These are phyloP conservation scores for Tulasnella sp. DNA, from an alignment of 768 basidiomycete species.

Conservation along the genomic window DNA sequence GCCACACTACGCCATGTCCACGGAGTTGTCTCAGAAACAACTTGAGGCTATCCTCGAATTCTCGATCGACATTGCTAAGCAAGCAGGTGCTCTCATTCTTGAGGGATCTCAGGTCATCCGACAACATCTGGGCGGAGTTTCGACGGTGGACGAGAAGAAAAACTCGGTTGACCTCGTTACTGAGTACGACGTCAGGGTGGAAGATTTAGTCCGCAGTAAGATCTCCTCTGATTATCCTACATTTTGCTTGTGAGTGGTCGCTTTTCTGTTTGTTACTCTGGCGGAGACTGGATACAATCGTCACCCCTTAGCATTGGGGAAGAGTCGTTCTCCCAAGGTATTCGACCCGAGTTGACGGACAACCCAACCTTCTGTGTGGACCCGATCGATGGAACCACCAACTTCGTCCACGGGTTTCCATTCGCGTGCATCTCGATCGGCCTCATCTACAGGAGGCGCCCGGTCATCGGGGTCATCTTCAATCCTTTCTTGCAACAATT, in stretches of 20 bases:
- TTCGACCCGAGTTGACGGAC: slow-evolving; percentile 59
- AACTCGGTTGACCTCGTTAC: slow-evolving; percentile 93
- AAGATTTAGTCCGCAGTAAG: slow-evolving; percentile 66
- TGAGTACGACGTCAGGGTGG: slow-evolving; percentile 85
- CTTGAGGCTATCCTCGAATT: slow-evolving; percentile 56
- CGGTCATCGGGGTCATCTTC: slow-evolving; percentile 84
- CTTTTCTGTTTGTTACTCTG: not conserved
- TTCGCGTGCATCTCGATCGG: slow-evolving; percentile 87
- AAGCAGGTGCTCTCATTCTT: slow-evolving; percentile 64
- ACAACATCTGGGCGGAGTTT: slow-evolving; percentile 33
- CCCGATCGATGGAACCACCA: slow-evolving; percentile 88
- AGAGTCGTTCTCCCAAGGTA: slow-evolving; percentile 75
- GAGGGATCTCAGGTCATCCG: slow-evolving; percentile 67
- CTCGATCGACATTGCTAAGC: slow-evolving; percentile 55
- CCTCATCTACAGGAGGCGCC: slow-evolving; percentile 67
- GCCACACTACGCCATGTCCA: too few species aligned
- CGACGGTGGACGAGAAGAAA: slow-evolving; percentile 68
- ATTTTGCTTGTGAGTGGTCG: slow-evolving; percentile 64
- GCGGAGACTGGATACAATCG: not conserved
- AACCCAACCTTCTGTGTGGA: slow-evolving; percentile 94
- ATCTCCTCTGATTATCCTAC: slow-evolving; percentile 54
- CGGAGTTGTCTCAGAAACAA: slow-evolving; percentile 30
- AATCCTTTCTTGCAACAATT: slow-evolving; percentile 85
- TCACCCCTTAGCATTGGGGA: slow-evolving; percentile 66
- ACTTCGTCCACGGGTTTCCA: slow-evolving; percentile 78